A percentile compares a stretch with the other conserved stretches of the same genome.
These are phyloP conservation scores for Rhododendron ferrugineum DNA, from an alignment of 148 eudicot genomes.

Conservation along the genomic window DNA sequence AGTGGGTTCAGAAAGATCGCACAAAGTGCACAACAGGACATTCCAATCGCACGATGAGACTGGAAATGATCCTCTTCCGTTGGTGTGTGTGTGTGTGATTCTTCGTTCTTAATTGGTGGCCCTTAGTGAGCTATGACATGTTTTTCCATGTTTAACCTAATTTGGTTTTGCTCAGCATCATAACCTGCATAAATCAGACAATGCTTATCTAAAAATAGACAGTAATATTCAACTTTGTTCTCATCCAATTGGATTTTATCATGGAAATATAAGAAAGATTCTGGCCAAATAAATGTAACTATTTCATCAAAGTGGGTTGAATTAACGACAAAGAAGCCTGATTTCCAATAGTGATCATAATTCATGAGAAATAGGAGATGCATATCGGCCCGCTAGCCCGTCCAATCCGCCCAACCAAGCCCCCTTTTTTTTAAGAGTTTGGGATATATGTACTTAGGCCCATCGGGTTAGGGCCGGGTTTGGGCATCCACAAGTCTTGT, in stretches of 20 bases:
- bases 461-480: no score
- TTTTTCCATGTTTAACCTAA: background rate
- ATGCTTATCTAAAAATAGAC: background rate
- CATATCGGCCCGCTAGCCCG: no score
- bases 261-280: background rate
- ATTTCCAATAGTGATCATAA: background rate
- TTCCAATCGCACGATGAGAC: background rate
- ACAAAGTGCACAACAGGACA: background rate
- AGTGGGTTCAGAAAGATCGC: background rate
- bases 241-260: background rate
- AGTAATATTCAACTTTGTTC: background rate
- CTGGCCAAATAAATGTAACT: background rate
- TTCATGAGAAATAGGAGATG: no score
- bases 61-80: no score
- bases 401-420: no score
- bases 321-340: background rate
- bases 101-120: background rate
- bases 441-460: no score
- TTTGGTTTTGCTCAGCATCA: background rate
- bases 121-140: background rate
- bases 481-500: no score
- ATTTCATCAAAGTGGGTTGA: background rate
- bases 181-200: background rate
- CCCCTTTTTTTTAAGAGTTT: no score
- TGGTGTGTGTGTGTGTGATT: background rate